These are phyloP conservation scores for Aulographum hederae DNA, from an alignment of 2,329 filamentous ascomycete species.

Conservation along the genomic window DNA sequence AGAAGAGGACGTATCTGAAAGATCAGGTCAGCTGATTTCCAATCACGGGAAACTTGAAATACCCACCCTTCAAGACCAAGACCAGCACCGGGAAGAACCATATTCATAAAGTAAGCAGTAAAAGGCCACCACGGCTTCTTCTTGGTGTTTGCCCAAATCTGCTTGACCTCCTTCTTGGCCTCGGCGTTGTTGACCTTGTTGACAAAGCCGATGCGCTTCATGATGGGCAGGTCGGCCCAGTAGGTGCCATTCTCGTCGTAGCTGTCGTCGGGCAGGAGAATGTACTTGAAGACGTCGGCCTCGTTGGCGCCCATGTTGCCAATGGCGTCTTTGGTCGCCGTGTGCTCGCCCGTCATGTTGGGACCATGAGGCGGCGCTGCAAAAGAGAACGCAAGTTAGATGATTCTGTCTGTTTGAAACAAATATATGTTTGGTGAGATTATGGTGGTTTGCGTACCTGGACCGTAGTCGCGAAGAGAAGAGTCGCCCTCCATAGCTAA, in stretches of 20 bases:
- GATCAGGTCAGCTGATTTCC: constrained; percentile 1
- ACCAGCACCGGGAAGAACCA: constrained; percentile 81
- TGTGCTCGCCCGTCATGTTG: constrained; percentile 24
- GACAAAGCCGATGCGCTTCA: constrained; percentile 58
- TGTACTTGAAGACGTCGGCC: constrained; percentile 49
- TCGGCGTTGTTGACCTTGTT: constrained; percentile 53
- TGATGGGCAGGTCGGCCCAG: constrained; percentile 73
- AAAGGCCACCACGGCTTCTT: constrained; percentile 68
- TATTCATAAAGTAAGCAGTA: constrained; percentile 76
- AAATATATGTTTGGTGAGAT: too few relatives aligned
- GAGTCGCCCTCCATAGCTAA: too few relatives aligned
- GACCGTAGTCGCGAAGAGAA: not conserved
- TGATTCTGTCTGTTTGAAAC: too few relatives aligned
- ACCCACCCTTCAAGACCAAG: constrained; percentile 64
- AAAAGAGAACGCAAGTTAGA: too few relatives aligned
- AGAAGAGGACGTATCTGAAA: constrained; percentile 75
- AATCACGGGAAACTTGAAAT: not conserved
- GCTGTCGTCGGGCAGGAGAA: constrained; percentile 76
- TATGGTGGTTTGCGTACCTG: too few relatives aligned
- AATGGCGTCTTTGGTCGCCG: constrained; percentile 21
- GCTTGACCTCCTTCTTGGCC: constrained; percentile 44
- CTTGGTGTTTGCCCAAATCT: constrained; percentile 66
- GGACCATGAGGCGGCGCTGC: constrained; percentile 30
- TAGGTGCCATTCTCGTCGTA: constrained; percentile 71
- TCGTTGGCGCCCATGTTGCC: constrained; percentile 38